These are phyloP conservation scores for Colletotrichum shisoi DNA, from an alignment of 2,329 filamentous ascomycete species.

Conservation along the genomic window DNA sequence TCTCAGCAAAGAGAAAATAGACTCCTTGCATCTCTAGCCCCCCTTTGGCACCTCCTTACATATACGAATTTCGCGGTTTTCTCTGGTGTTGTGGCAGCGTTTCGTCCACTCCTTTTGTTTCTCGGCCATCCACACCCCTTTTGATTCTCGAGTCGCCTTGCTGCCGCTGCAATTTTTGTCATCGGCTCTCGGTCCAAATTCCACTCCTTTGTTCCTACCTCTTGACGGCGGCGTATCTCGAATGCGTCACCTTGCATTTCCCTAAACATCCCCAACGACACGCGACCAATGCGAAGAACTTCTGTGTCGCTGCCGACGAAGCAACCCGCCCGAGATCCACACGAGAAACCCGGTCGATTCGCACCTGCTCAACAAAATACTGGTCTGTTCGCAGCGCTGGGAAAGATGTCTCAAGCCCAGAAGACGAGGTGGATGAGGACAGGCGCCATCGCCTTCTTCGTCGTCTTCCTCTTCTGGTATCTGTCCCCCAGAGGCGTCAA, in stretches of 20 bases:
- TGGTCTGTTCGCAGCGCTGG: slow-evolving; percentile 58
- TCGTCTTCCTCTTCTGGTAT: slow-evolving; percentile 70
- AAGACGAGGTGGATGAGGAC: slow-evolving; percentile 72
- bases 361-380: slow-evolving; percentile 55
- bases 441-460: slow-evolving; percentile 66
- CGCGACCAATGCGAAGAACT: slow-evolving; percentile 66
- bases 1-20: slow-evolving; percentile 35
- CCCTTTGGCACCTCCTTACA: slow-evolving; percentile 34
- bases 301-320: slow-evolving; percentile 70
- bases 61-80: slow-evolving; percentile 27
- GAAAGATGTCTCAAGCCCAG: slow-evolving; percentile 67
- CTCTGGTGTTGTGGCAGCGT: slow-evolving; percentile 22
- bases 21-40: slow-evolving; percentile 21
- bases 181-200: slow-evolving; percentile 29
- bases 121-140: slow-evolving; percentile 35
- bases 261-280: slow-evolving; percentile 28
- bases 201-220: slow-evolving; percentile 33
- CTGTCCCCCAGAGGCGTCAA: slow-evolving; percentile 67
- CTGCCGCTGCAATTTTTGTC: slow-evolving; percentile 19
- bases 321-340: slow-evolving; percentile 66
- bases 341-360: slow-evolving; percentile 72
- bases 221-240: slow-evolving; percentile 29
- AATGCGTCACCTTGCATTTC: slow-evolving; percentile 40
- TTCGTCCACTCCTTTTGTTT: slow-evolving; percentile 33
- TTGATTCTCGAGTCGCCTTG: slow-evolving; percentile 28